These are phyloP conservation scores for Solanum corneliomulleri DNA, from an alignment of 257 asterid genomes.

Conservation along the genomic window DNA sequence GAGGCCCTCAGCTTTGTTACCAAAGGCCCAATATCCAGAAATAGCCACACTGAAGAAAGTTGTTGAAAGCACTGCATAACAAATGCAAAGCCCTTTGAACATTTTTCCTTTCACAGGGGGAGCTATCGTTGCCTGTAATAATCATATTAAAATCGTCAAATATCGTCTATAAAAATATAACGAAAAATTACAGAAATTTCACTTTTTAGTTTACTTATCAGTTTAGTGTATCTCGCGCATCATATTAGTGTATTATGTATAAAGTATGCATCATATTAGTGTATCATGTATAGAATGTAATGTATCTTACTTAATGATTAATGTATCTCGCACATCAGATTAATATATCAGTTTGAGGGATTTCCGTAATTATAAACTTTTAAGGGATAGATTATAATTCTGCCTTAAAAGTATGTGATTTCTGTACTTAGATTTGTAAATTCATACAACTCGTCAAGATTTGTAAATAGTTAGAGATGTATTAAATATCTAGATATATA, in stretches of 20 bases:
- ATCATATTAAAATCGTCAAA: background rate
- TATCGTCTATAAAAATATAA: background rate
- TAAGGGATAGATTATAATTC: too few species aligned
- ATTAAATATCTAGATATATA: background rate
- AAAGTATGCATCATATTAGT: too few species aligned
- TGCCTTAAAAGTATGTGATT: too few species aligned
- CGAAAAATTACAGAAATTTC: too few species aligned
- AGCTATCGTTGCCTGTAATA: slow-evolving; percentile 62
- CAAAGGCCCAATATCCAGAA: slow-evolving; percentile 93
- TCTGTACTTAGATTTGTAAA: background rate
- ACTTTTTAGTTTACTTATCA: too few species aligned
- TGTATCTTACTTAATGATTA: too few species aligned
- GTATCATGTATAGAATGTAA: too few species aligned
- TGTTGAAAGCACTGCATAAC: slow-evolving; percentile 40
- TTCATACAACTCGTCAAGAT: background rate
- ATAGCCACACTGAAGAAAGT: slow-evolving; percentile 78
- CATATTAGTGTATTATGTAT: too few species aligned
- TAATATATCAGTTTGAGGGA: too few species aligned
- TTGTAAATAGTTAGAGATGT: background rate
- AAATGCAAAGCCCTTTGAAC: slow-evolving; percentile 76
- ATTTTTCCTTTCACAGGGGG: slow-evolving; percentile 93
- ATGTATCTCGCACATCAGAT: too few species aligned
- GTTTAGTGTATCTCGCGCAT: too few species aligned
- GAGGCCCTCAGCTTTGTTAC: slow-evolving; percentile 46
- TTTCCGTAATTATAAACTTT: too few species aligned